Conservation (phyloP, 2,329 filamentous ascomycete genomes). For the Didymella glomerata region DNA sequence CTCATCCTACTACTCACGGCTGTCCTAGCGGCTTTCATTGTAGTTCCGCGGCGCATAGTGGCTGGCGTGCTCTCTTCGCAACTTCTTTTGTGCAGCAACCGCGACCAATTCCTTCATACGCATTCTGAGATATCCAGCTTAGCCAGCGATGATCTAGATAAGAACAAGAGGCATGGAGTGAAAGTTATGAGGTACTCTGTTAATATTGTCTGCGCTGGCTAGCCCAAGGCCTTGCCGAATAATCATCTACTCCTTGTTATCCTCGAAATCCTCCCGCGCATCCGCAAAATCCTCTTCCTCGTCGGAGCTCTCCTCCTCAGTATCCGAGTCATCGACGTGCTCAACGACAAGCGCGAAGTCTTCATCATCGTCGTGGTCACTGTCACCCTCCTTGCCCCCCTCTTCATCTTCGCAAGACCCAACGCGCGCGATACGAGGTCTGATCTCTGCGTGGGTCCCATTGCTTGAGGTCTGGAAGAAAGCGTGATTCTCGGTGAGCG, state of each 20-base stretch:
- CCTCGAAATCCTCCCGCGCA: slow-evolving; percentile 11
- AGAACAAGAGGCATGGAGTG: neutral
- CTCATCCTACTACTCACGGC: too few relatives aligned
- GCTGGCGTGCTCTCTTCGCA: too few relatives aligned
- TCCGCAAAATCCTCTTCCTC: slow-evolving; percentile 19
- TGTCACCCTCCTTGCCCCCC: slow-evolving; percentile 18
- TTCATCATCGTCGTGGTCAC: slow-evolving; percentile 26
- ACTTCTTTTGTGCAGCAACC: too few relatives aligned
- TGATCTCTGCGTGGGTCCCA: slow-evolving; percentile 20
- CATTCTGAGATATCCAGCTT: too few relatives aligned
- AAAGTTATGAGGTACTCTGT: too few relatives aligned
- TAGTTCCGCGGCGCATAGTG: too few relatives aligned
- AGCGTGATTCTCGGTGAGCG: slow-evolving; percentile 57
- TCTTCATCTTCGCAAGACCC: slow-evolving; percentile 16
- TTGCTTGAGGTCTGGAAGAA: slow-evolving; percentile 57
- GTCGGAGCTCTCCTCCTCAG: slow-evolving; percentile 21
- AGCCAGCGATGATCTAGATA: too few relatives aligned
- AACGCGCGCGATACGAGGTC: slow-evolving; percentile 22
- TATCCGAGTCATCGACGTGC: slow-evolving; percentile 29
- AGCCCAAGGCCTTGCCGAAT: neutral
- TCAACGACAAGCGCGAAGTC: slow-evolving; percentile 24
- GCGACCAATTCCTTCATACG: too few relatives aligned
- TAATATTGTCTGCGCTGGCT: neutral
- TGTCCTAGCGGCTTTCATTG: too few relatives aligned
- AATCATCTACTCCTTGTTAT: neutral